Evolutionary conservation across 495 filamentous ascomycete species (phyloP).

Genomic region (Penicillium atrosanguineum): DNA sequence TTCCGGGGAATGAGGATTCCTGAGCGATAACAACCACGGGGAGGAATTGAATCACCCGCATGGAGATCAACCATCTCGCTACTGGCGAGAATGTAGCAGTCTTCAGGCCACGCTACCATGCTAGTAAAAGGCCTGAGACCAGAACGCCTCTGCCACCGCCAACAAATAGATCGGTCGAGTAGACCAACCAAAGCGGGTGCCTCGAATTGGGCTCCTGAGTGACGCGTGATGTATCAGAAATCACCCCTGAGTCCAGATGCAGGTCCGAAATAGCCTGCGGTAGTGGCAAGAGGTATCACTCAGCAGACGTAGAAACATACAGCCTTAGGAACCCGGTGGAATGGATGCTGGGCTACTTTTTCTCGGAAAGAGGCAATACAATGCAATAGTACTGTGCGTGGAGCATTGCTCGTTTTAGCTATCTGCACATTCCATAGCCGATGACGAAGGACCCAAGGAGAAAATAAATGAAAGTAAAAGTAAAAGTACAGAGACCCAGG

Average conservation of each 20-base stretch:
- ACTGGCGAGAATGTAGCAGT: background rate
- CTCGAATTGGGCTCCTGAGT: conserved; percentile 18
- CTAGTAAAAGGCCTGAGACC: background rate
- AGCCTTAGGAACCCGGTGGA: background rate
- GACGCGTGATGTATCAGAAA: conserved; percentile 40
- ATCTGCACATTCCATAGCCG: conserved; percentile 19
- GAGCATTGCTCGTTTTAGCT: background rate
- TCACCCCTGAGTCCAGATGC: conserved; percentile 16
- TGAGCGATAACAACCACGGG: background rate
- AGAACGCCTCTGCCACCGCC: background rate
- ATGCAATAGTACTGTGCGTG: background rate
- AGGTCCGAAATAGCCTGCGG: conserved; percentile 8
- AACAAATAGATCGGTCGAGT: background rate
- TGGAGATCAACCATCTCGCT: conserved; percentile 7
- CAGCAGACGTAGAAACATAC: background rate
- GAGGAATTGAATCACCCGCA: background rate
- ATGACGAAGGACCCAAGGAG: conserved; percentile 9
- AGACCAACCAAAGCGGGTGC: conserved; percentile 10
- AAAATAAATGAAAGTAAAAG: background rate
- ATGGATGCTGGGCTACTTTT: background rate
- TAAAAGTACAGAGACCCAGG: background rate
- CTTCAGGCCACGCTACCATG: background rate
- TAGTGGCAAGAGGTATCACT: background rate
- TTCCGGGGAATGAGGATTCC: background rate
- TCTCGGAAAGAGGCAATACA: background rate